Base-by-base conservation (phyloP, 2,329 filamentous ascomycete species). In the Penicillium sp. region DNA sequence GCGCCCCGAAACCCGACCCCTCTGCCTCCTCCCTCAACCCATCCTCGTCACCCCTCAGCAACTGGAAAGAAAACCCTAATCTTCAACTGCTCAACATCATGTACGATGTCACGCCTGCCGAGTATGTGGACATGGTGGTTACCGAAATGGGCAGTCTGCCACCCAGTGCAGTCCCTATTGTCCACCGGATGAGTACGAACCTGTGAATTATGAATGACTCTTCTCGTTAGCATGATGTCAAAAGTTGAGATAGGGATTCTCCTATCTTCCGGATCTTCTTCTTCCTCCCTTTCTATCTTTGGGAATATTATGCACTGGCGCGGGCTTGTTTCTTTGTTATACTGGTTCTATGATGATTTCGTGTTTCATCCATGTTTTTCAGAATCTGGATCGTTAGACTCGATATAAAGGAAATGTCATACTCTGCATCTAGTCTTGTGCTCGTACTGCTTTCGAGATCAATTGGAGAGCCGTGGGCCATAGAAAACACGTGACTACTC, bases 121-220 rank as follows among this genome's bases (percentile, higher is more conserved):
- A 92, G 70, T 93, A 92, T 72, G 89, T 98, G 67, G 89, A 91
- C 42, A 91, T 93, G 78, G 89, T 99, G 44, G 88, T 98, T 54
- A 97, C 93, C 3, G 95, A 99, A 80, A 89, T 94, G 74, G 95
- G 94, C 45, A 91, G 88, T 71, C 85, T 96, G 65, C 91, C 93
- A 55, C 91, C 93, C 0, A 93, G 90, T 70, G 93, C 92, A 8
- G 93, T 97, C 45, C 90, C 93, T 12, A 88, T 89, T 53, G 86
- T 91, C 58, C 87, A 90, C 79, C 82, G 88, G 58, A 78, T 88
- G 72, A 85, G 82, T 65, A 80, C 77, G 33, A 79, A 79, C 62
- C 59, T 76, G 62, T 78, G 62, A 72, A 56, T 38, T 49, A 49
- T 30, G 42, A 59, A 60, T 42, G 38, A 15, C 22, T 28, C n/a